A percentile compares a stretch with the other conserved stretches of the same genome.
These are phyloP conservation scores for Artemisia annua DNA, from an alignment of 129 eudicot species.

Conservation along the genomic window DNA sequence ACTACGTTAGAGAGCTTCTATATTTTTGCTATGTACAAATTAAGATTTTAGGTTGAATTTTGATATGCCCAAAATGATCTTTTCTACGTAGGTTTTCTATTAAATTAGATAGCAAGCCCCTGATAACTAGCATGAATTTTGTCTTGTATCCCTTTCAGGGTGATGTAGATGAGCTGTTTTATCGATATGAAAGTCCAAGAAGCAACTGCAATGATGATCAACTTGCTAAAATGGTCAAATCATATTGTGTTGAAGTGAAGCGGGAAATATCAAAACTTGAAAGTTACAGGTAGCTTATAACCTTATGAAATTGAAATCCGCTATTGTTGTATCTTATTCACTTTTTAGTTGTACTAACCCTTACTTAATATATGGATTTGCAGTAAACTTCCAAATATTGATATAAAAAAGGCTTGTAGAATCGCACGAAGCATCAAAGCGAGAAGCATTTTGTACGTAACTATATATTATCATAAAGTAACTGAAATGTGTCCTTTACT, in stretches of 20 bases:
- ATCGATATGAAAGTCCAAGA: conserved; percentile 4
- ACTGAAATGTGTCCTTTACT: neutral
- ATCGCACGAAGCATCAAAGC: conserved; percentile 31
- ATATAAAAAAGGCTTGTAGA: conserved; percentile 16
- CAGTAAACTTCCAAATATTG: conserved; percentile 24
- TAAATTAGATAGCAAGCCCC: no score
- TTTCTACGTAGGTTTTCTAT: no score
- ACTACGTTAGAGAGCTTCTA: neutral
- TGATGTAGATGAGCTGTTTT: conserved; percentile 5
- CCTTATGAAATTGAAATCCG: neutral
- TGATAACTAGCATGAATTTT: neutral
- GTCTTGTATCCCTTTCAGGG: conserved; percentile 3
- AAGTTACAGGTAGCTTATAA: conserved; percentile 10
- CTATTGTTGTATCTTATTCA: neutral
- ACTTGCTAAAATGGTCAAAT: conserved; percentile 14
- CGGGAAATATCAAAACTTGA: conserved; percentile 26
- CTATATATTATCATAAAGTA: neutral
- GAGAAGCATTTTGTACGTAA: conserved; percentile 22
- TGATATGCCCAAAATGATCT: no score
- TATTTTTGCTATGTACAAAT: neutral
- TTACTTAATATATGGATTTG: conserved; percentile 14
- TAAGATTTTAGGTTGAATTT: neutral
- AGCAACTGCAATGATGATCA: conserved; percentile 4
- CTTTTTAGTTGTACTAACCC: neutral
- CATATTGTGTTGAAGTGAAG: conserved; percentile 23